Base-by-base conservation (phyloP, 495 filamentous ascomycete species). In the Penicillium tannophilum region DNA sequence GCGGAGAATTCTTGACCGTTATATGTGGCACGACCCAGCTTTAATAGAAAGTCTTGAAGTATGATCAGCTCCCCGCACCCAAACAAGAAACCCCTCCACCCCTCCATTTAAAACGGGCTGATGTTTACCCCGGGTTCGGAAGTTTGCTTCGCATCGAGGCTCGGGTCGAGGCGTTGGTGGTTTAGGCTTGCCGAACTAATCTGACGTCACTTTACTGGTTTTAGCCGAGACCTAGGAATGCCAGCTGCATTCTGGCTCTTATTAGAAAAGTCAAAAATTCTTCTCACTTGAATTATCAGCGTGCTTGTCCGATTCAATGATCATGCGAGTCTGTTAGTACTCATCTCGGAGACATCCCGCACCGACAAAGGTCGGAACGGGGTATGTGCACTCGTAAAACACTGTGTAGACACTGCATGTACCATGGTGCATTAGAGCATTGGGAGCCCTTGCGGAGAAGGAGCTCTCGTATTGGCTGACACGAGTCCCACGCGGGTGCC, bases 121-220 rank as follows among this genome's bases (percentile, higher is more conserved):
- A 12, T n/a, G 16, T 17, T 41, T 41, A 16, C 39, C 20, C 45
- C 19, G 26, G 20, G n/a, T 7, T 28, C 24, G 19, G 49, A 23
- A 35, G 10, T n/a, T 9, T 10, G 8, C 30, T 19, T 52, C 49
- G 49, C 17, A 26, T 52, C 49, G 49, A 52, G 49, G 49, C 49
- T 47, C 45, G 45, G 45, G 45, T 47, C 19, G 45, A 23, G 45
- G 45, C 45, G n/a, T 12, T 6, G 19, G 19, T 24, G 26, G 45
- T 28, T 24, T 4, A 47, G 45, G 6, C 20, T 19, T 9, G n/a
- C 43, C 43, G 16, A 45, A 24, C 11, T 24, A 0, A 10, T 47
- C 26, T 47, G 45, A 47, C 45, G 45, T 47, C 45, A 47, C 5
- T 17, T 17, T n/a, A 16, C 39, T n/a, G 39, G 14, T 4, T 11